phyloP scores from a whole-genome alignment of 129 eudicot species.

The Glebionis coronaria region DNA sequence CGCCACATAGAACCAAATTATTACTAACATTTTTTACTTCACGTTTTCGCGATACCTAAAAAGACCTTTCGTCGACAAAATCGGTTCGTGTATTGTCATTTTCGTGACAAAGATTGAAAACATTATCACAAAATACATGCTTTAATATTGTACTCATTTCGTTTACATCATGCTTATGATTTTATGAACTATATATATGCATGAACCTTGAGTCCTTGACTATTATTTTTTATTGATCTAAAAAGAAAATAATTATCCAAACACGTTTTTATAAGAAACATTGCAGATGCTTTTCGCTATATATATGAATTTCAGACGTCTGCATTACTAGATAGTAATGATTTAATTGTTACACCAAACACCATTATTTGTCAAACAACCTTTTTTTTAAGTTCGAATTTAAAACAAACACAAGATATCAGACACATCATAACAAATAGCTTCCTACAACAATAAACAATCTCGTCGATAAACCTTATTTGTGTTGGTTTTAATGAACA shows the following conservation, averaged over 20 bases:
- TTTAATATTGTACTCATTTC: not conserved
- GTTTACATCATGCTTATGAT: not conserved
- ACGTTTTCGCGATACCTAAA: not conserved
- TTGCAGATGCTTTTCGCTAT: not conserved
- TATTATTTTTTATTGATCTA: not conserved
- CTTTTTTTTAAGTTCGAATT: too few species aligned
- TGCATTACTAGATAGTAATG: too few species aligned
- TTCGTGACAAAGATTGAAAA: not conserved
- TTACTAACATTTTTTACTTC: not conserved
- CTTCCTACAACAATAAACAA: too few species aligned
- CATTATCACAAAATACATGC: constrained; percentile 4
- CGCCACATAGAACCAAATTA: not conserved
- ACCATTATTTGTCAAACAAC: too few species aligned
- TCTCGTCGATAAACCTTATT: too few species aligned
- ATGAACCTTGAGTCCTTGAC: not conserved
- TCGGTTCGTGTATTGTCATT: constrained; percentile 10
- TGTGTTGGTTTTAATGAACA: too few species aligned
- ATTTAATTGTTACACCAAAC: too few species aligned
- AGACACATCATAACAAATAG: too few species aligned
- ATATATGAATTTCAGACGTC: not conserved
- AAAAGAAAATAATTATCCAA: too few species aligned
- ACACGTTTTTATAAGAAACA: not conserved
- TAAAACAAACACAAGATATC: too few species aligned
- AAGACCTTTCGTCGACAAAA: not conserved
- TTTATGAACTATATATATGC: too few species aligned